Percentiles rank a stretch among this genome's conserved stretches.
phyloP scores from a whole-genome alignment of 2,329 filamentous ascomycete species.

The Hypomyces rosellus region DNA sequence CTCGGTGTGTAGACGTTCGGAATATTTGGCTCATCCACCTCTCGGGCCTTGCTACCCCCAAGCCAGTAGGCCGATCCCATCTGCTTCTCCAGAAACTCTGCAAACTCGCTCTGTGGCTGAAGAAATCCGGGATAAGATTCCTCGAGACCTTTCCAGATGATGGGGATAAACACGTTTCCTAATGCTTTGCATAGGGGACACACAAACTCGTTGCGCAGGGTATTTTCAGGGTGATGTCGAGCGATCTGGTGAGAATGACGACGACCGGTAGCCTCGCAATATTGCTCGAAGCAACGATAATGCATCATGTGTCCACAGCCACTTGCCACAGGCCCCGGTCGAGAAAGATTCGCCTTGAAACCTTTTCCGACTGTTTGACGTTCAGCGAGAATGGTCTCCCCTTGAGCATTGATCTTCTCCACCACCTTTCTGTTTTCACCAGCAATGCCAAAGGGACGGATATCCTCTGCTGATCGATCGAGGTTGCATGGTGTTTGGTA shows the following conservation, averaged over 20 bases:
- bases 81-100: conserved; percentile 59
- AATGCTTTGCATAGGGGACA: conserved; percentile 95
- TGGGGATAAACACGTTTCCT: conserved; percentile 88
- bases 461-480: conserved; percentile 74
- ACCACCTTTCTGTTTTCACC: conserved; percentile 76
- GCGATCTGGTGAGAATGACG: conserved; percentile 91
- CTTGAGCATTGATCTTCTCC: conserved; percentile 66
- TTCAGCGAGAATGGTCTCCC: conserved; percentile 65
- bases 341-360: conserved; percentile 63
- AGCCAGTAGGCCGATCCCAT: conserved; percentile 41
- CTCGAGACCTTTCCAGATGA: conserved; percentile 90
- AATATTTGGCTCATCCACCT: conserved; percentile 24
- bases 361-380: conserved; percentile 83
- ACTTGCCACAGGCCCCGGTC: conserved; percentile 73
- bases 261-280: conserved; percentile 75
- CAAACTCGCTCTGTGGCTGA: conserved; percentile 53
- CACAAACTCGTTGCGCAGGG: conserved; percentile 79
- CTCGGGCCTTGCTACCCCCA: conserved; percentile 33
- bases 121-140: conserved; percentile 75
- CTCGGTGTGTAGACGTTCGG: conserved; percentile 30
- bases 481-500: conserved; percentile 71
- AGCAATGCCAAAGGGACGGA: conserved; percentile 86
- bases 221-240: conserved; percentile 81
- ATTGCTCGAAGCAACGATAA: conserved; percentile 88
- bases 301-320: conserved; percentile 99